Percentiles rank a stretch among this genome's conserved stretches.
These are phyloP conservation scores for Triadica sebifera DNA, from an alignment of 345 rosid species.

Conservation along the genomic window DNA sequence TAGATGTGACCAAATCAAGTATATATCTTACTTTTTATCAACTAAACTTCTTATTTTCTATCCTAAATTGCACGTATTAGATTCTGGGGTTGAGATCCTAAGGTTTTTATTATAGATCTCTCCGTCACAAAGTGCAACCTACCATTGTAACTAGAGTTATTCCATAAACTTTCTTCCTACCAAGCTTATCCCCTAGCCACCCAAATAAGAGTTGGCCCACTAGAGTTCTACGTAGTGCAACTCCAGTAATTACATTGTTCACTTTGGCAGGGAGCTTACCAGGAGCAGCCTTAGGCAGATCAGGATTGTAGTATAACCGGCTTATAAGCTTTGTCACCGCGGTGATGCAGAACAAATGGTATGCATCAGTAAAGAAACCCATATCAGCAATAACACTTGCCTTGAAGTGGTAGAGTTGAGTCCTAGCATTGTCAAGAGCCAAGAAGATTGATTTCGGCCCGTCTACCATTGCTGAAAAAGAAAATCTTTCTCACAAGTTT, in stretches of 20 bases:
- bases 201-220: constrained; percentile 64
- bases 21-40: no score
- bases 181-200: constrained; percentile 78
- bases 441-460: constrained; percentile 37
- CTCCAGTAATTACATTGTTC: constrained; percentile 48
- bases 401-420: constrained; percentile 61
- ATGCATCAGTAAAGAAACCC: constrained; percentile 68
- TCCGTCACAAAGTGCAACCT: constrained; percentile 66
- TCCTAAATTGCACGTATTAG: no score
- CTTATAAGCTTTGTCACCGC: constrained; percentile 57
- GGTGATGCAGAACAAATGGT: constrained; percentile 62
- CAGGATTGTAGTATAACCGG: constrained; percentile 56
- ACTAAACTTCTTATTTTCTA: no score
- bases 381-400: constrained; percentile 60
- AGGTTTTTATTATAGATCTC: no score
- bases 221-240: constrained; percentile 51
- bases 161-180: constrained; percentile 76
- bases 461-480: constrained; percentile 25
- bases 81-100: no score
- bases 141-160: constrained; percentile 72
- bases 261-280: constrained; percentile 44
- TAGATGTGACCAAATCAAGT: no score
- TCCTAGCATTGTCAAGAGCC: constrained; percentile 59
- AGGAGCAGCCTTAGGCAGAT: no score
- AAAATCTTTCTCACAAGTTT: neutral